phyloP scores from a whole-genome alignment of 495 filamentous ascomycete genomes.

The Xylaria intraflava region DNA sequence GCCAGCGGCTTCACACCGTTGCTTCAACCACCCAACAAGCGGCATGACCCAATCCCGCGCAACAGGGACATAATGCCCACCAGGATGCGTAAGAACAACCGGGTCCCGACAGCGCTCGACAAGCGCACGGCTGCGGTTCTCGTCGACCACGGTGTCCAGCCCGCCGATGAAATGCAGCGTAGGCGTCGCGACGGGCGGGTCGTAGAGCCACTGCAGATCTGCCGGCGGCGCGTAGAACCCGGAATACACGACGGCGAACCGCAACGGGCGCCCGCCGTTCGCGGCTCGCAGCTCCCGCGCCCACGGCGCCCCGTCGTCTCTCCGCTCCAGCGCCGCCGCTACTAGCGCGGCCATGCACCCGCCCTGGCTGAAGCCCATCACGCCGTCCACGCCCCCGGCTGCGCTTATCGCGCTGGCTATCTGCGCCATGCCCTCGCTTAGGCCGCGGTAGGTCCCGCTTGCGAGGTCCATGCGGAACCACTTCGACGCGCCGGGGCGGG shows the following conservation, averaged over 20 bases:
- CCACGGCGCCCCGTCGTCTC: slow-evolving; percentile 22
- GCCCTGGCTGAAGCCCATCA: slow-evolving; percentile 73
- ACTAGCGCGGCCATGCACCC: slow-evolving; percentile 54
- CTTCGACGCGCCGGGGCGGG: neutral
- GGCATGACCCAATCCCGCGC: slow-evolving; percentile 71
- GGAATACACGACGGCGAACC: slow-evolving; percentile 72
- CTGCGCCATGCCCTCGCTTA: slow-evolving; percentile 55
- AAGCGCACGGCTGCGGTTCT: slow-evolving; percentile 57
- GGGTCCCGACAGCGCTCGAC: slow-evolving; percentile 60
- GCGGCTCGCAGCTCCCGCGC: slow-evolving; percentile 33
- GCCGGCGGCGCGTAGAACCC: slow-evolving; percentile 62
- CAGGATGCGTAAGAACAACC: slow-evolving; percentile 73
- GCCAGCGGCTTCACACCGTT: slow-evolving; percentile 44
- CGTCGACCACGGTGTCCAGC: slow-evolving; percentile 84
- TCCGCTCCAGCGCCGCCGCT: slow-evolving; percentile 59
- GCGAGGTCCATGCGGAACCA: slow-evolving; percentile 75
- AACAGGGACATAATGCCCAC: slow-evolving; percentile 86
- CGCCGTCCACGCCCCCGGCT: slow-evolving; percentile 61
- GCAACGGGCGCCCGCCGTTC: slow-evolving; percentile 54
- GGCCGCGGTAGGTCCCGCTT: slow-evolving; percentile 52
- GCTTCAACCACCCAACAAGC: slow-evolving; percentile 66
- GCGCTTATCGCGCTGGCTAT: slow-evolving; percentile 53
- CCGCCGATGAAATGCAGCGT: slow-evolving; percentile 76
- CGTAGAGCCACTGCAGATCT: slow-evolving; percentile 64
- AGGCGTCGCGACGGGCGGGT: slow-evolving; percentile 68